phyloP scores from a whole-genome alignment of 306 rosid species.

The Sphenostylis stenocarpa region DNA sequence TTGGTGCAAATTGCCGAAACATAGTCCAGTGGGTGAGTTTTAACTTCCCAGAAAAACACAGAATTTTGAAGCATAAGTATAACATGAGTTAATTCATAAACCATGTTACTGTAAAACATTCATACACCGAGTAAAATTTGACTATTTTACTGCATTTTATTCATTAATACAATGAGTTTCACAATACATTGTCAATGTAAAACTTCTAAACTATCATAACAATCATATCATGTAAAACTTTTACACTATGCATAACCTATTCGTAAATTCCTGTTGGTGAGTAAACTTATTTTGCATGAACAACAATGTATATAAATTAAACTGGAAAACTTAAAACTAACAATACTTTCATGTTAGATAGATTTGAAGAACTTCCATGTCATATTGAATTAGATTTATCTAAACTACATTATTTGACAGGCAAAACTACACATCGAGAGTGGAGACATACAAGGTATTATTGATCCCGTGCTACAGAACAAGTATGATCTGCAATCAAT shows the following conservation, averaged over 20 bases:
- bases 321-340: background rate
- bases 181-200: too few relatives aligned
- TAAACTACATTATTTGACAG: slow-evolving; percentile 40
- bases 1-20: slow-evolving; percentile 92
- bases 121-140: background rate
- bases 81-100: background rate
- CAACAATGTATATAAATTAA: too few relatives aligned
- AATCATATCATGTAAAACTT: too few relatives aligned
- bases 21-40: slow-evolving; percentile 94
- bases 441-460: slow-evolving; percentile 98
- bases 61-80: background rate
- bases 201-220: too few relatives aligned
- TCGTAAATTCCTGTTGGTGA: too few relatives aligned
- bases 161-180: too few relatives aligned
- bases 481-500: slow-evolving; percentile 84
- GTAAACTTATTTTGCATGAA: too few relatives aligned
- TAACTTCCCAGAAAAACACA: slow-evolving; percentile 15
- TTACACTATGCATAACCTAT: too few relatives aligned
- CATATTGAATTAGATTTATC: background rate
- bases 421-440: slow-evolving; percentile 88
- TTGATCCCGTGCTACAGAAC: slow-evolving; percentile 62
- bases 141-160: background rate
- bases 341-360: background rate
- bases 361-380: background rate
- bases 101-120: too few relatives aligned